Evolutionary conservation across 805 yeast genomes (phyloP), one percentile per base, ranked within the genome.

Genomic region (Wickerhamiella hasegawae): DNA sequence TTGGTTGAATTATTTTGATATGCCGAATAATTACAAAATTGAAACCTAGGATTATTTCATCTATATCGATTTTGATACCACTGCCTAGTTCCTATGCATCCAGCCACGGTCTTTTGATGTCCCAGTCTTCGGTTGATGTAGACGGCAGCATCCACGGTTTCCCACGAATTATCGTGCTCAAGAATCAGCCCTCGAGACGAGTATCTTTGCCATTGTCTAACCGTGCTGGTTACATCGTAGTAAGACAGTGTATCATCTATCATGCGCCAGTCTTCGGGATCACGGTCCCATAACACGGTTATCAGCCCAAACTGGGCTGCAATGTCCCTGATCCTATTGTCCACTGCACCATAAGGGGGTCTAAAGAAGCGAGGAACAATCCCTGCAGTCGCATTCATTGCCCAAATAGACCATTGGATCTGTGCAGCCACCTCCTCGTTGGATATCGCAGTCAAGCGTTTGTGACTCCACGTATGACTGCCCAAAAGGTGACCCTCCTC

Each of bases 291-390:
- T 23, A 87, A 57, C 18, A 79, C 95, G 4, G 80, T 72, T 48
- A 76, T 83, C 66, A 87, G 68, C 0, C 95, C 94, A 54, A 87
- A 78, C 55, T 76, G 80, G 35, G 85, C 62, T 12, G 82, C 68
- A 36, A 87, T 80, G 2, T 74, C 59, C 38, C 97, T 62, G 1
- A 87, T 78, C 36, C 97, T 62, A 52, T 84, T 76, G 58, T 87
- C 98, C 23, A 82, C 65, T 0, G 94, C 96, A 1, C 97, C 98
- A 52, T 82, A 87, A 1, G 98, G 98, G 0, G 98, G 98, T 45
- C 98, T 68, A 54, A 80, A 87, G 80, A 87, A 87, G 49, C 76
- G 77, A 5, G 98, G 98, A 8, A 80, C 52, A 48, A 84, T 85
- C 19, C 74, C 64, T 0, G 82, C 80, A 0, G 96, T 84, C 1